Base-by-base conservation (phyloP, 2,329 filamentous ascomycete genomes). In the Chrysoporthe puriensis region DNA sequence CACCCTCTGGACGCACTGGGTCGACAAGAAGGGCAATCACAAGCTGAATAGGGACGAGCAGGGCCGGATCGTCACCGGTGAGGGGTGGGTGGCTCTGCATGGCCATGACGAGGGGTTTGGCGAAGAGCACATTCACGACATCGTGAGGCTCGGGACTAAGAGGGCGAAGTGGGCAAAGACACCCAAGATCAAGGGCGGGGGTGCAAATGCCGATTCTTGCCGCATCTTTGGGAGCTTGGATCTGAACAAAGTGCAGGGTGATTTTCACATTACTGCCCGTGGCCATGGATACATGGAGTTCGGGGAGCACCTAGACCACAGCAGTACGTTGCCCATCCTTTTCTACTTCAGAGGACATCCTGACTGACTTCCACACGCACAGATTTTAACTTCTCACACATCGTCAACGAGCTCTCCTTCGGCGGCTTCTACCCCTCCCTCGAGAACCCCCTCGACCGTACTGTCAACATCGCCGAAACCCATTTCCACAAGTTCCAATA, bases 401-500 rank as follows among this genome's bases (percentile, higher is more conserved):
- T 97, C 78, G 89, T 99, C 82, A 94, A 92, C 74, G 96, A 99
- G 79, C 88, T 99, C 73, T 97, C 94, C 68, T 99, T 97, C 79
- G 96, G 96, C 4, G 91, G 94, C n/a, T 97, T 94, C 82, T 98
- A 97, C 82, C 95, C 96, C 0, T 93, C 91, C 36, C 90, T 99
- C 66, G 87, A 91, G 75, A 99, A 99, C 81, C 96, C 96, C 0
- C 92, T 99, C 74, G 96, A 98, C 82, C 90, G 91, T 72, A 98
- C 96, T 57, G 88, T 94, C 79, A 92, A 94, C 74, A 80, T 84
- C 3, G 95, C 92, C n/a, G 77, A 84, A 18, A 77, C 80, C 70
- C 86, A 97, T 83, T 98, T 97, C 84, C 91, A 95, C 87, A 96
- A 96, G 80, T 98, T 94, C 83, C 96, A 99, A 80, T 99, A 99